Evolutionary conservation across 1,139 yeast species (phyloP).

Genomic region (Pichia sp.): DNA sequence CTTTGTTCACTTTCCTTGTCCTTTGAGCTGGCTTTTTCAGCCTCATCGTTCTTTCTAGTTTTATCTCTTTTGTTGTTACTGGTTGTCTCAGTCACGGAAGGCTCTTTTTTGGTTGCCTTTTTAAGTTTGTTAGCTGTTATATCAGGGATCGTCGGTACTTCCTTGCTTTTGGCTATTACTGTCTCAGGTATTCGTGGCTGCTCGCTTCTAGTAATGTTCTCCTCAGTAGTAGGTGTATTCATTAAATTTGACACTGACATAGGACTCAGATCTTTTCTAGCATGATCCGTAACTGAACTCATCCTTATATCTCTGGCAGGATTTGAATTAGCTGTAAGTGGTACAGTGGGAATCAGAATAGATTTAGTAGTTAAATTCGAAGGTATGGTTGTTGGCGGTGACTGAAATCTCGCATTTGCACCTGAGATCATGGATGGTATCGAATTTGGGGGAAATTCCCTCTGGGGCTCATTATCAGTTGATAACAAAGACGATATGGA

Average conservation of each 20-base stretch:
- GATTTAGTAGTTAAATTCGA: not conserved
- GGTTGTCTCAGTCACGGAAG: not conserved
- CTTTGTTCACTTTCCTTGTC: not conserved
- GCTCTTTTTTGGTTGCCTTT: constrained; percentile 1
- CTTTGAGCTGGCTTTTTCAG: not conserved
- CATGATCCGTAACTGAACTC: not conserved
- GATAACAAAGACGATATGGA: constrained; percentile 8
- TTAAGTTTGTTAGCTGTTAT: not conserved
- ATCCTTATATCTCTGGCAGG: not conserved
- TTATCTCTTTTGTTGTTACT: not conserved
- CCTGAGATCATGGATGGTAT: not conserved
- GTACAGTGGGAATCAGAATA: not conserved
- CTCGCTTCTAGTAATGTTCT: not conserved
- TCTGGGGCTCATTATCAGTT: not conserved
- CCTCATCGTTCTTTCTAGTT: not conserved
- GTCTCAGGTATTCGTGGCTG: not conserved
- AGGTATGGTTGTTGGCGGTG: not conserved
- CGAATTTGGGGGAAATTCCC: not conserved
- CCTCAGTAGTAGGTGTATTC: constrained; percentile 3
- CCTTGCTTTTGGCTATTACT: not conserved
- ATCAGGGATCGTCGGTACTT: not conserved
- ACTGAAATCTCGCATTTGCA: not conserved
- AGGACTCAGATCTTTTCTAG: constrained; percentile 1
- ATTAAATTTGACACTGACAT: constrained; percentile 13
- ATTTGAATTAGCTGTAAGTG: not conserved